Conservation (phyloP, 768 basidiomycete species). For the Lactifluus pinguis region DNA sequence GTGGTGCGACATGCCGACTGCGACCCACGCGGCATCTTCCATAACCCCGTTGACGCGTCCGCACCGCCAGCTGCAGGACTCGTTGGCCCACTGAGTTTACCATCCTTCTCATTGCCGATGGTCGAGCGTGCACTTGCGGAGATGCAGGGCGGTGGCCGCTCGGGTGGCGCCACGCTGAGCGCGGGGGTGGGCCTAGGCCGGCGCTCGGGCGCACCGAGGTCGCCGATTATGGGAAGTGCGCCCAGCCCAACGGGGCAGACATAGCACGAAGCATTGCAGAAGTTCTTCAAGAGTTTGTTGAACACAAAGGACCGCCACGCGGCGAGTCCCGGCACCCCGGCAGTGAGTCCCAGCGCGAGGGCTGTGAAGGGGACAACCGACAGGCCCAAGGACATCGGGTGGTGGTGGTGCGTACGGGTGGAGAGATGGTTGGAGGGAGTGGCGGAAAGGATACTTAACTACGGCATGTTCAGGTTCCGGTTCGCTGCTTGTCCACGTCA, state of each 20-base stretch:
- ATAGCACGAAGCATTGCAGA: constrained; percentile 77
- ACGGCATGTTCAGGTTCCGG: background rate
- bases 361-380: constrained; percentile 4
- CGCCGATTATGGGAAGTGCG: constrained; percentile 26
- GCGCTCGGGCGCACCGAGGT: background rate
- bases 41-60: too few relatives aligned
- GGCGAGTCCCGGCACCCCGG: constrained; percentile 28
- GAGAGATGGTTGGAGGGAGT: background rate
- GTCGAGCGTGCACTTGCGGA: too few relatives aligned
- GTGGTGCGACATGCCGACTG: too few relatives aligned
- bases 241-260: constrained; percentile 44
- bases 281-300: constrained; percentile 79
- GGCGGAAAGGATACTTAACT: background rate
- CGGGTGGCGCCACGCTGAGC: too few relatives aligned
- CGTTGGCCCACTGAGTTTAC: too few relatives aligned
- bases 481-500: background rate
- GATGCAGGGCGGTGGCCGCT: too few relatives aligned
- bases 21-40: too few relatives aligned
- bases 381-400: constrained; percentile 1
- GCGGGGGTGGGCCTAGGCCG: too few relatives aligned
- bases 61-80: too few relatives aligned
- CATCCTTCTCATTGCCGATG: too few relatives aligned
- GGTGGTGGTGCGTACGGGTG: background rate
- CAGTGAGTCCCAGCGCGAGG: constrained; percentile 25
- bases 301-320: constrained; percentile 59